Base-by-base conservation (phyloP, 805 yeast species). In the Saturnispora dispora region DNA sequence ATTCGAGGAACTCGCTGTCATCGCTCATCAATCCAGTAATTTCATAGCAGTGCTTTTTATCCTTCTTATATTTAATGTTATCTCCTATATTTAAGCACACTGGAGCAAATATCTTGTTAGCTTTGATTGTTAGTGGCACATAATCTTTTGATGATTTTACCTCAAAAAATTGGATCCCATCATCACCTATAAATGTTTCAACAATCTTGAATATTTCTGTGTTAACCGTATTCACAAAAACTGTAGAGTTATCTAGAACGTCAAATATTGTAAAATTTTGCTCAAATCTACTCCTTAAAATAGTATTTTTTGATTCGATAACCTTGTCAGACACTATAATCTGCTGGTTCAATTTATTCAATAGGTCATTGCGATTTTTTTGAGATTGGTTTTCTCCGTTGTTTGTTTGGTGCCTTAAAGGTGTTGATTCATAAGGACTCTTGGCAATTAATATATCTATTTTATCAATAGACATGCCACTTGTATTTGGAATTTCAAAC, bases 21-120 rank as follows among this genome's bases (percentile, higher is more conserved):
- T 30, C 11, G 17, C 20, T 49, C 17, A 48, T 44, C 15, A 58
- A 39, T 11, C 60, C 61, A 2, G 62, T 59, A 8, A 59, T 51
- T 7, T 45, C 36, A 47, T 51, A 56, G 18, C 5, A 45, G 8
- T 10, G 22, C 30, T 32, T 53, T 30, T 46, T 49, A 32, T 48
- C 51, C 20, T 35, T 27, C 11, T 15, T 33, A 25, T 51, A 50
- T n/a, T 52, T 52, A 4, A 57, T 52, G 2, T 25, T 7, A 46
- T 58, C 58, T 10, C 62, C 62, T 5, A 58, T 43, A 25, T 48
- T 44, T 8, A 59, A 47, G 33, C 53, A 48, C n/a, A 57, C 46
- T 1, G 62, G 62, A 10, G 61, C 60, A 41, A 54, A 49, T 10
- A 58, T 48, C 22, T 54, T 43, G 6, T n/a, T 50, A 5, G 49